Base-by-base conservation (phyloP, 225 moss, liverwort and hornwort species). In the Antitrichia curtipendula region DNA sequence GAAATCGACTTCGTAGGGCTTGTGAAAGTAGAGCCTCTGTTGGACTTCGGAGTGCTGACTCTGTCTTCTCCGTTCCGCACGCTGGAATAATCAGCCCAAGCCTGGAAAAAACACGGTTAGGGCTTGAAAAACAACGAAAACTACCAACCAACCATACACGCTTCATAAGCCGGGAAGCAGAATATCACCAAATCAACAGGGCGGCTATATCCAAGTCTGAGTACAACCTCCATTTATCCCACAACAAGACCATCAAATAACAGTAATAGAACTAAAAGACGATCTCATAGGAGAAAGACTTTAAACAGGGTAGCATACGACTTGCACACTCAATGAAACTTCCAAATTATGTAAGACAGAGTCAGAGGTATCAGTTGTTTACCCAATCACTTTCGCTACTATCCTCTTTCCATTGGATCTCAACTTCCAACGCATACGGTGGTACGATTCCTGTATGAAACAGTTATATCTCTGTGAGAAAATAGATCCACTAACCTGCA, bases 391-490 rank as follows among this genome's bases (percentile, higher is more conserved):
- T 88, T 38, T 84, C 94, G 63, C 89, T 89, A 17, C 53, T 85
- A 83, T 95, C 96, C 82, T 96, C 99, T 91, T 95, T 94, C 97
- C 99, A 99, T 84, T 99, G 95, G 75, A 99, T 89, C 80, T 96
- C 97, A 57, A 99, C 82, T 90, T 97, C 95, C 90, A 99, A 94
- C 12, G 95, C 91, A 88, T 94, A 95, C 22, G 96, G 95, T 8
- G 99, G 99, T 53, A 99, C 99, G 90, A 99, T 99, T 72, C 98
- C 98, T 99, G 92, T 36, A 52, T 49, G 23, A 78, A 68, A 41
- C 50, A 50, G 36, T 32, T 47, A 65, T 2, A 65, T 54, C 31
- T 41, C 66, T 18, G 53, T 88, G 32, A 86, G 66, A 78, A n/a
- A 70, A 81, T 3, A 64, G 6, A 77, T 43, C 41, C 64, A 60